These are phyloP conservation scores for Candida anutae DNA, from an alignment of 1,139 yeast genomes.

Conservation along the genomic window DNA sequence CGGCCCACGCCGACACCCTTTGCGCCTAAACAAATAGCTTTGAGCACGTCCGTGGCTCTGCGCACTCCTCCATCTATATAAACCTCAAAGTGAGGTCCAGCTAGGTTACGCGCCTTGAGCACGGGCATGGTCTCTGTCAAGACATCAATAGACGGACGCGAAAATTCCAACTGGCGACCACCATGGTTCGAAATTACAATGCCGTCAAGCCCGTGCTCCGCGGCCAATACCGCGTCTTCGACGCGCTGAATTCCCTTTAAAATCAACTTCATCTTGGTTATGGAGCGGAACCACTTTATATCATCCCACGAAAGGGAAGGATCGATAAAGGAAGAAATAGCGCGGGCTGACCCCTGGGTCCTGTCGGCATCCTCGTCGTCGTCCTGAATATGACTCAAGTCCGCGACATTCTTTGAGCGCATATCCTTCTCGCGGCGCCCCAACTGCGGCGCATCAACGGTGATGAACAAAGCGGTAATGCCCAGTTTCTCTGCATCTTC, in stretches of 20 bases:
- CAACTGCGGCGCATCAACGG: slow-evolving; percentile 91
- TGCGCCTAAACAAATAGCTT: slow-evolving; percentile 64
- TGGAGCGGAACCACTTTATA: slow-evolving; percentile 46
- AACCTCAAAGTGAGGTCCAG: slow-evolving; percentile 43
- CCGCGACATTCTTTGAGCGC: slow-evolving; percentile 35
- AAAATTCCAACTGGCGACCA: slow-evolving; percentile 64
- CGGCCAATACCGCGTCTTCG: slow-evolving; percentile 60
- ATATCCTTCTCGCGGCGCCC: slow-evolving; percentile 82
- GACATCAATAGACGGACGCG: slow-evolving; percentile 62
- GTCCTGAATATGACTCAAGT: slow-evolving; percentile 46
- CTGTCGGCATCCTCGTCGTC: slow-evolving; percentile 60
- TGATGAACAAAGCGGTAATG: slow-evolving; percentile 70
- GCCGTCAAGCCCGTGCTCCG: slow-evolving; percentile 55
- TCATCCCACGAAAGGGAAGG: slow-evolving; percentile 62
- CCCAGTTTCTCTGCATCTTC: slow-evolving; percentile 71
- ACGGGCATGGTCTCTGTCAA: slow-evolving; percentile 56
- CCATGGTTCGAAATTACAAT: slow-evolving; percentile 67
- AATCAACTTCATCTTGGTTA: slow-evolving; percentile 58
- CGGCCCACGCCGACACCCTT: slow-evolving; percentile 71
- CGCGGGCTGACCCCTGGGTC: slow-evolving; percentile 81
- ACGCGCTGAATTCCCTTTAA: slow-evolving; percentile 67
- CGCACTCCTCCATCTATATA: slow-evolving; percentile 63
- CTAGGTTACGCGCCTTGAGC: slow-evolving; percentile 37
- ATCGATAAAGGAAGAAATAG: slow-evolving; percentile 72
- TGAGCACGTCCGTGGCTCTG: slow-evolving; percentile 59